Percentiles rank a stretch among this genome's conserved stretches.
phyloP scores from a whole-genome alignment of 2,329 filamentous ascomycete species.

The Fusarium illudens region DNA sequence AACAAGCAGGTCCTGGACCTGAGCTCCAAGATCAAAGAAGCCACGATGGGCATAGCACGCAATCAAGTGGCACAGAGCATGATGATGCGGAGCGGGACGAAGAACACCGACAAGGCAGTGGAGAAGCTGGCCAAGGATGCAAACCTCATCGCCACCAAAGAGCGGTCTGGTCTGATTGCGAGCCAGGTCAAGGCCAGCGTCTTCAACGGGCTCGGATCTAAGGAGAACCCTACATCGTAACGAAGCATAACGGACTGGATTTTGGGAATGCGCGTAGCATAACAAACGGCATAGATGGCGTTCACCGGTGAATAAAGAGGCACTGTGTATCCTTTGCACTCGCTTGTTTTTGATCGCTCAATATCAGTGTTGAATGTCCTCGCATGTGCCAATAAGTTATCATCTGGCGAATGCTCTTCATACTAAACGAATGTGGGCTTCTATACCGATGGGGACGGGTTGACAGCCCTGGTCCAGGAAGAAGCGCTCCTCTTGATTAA shows the following conservation, averaged over 20 bases:
- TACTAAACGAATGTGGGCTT: not conserved
- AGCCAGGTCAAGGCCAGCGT: slow-evolving; percentile 70
- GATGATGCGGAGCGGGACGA: slow-evolving; percentile 36
- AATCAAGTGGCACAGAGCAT: slow-evolving; percentile 40
- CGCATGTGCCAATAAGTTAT: not conserved
- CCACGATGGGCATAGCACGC: slow-evolving; percentile 51
- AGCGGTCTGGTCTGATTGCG: slow-evolving; percentile 69
- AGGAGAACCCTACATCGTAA: slow-evolving; percentile 25
- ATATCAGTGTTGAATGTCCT: not conserved
- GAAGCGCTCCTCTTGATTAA: slow-evolving; percentile 34
- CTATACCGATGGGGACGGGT: slow-evolving; percentile 3
- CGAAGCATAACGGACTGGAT: slow-evolving; percentile 14
- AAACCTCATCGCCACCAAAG: slow-evolving; percentile 68
- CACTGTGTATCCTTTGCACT: slow-evolving; percentile 7
- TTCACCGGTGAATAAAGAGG: slow-evolving; percentile 37
- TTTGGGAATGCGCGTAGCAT: slow-evolving; percentile 35
- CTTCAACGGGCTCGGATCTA: slow-evolving; percentile 57
- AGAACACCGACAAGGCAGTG: slow-evolving; percentile 56
- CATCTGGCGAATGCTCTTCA: not conserved
- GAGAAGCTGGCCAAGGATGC: slow-evolving; percentile 69
- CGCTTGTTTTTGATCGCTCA: not conserved
- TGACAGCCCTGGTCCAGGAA: slow-evolving; percentile 29
- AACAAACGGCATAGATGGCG: slow-evolving; percentile 42
- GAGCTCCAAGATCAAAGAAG: slow-evolving; percentile 79
- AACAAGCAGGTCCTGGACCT: slow-evolving; percentile 93